A percentile compares a stretch with the other conserved stretches of the same genome.
Evolutionary conservation across 352 stramenopile species (phyloP).

Genomic region (Phytophthora melonis): DNA sequence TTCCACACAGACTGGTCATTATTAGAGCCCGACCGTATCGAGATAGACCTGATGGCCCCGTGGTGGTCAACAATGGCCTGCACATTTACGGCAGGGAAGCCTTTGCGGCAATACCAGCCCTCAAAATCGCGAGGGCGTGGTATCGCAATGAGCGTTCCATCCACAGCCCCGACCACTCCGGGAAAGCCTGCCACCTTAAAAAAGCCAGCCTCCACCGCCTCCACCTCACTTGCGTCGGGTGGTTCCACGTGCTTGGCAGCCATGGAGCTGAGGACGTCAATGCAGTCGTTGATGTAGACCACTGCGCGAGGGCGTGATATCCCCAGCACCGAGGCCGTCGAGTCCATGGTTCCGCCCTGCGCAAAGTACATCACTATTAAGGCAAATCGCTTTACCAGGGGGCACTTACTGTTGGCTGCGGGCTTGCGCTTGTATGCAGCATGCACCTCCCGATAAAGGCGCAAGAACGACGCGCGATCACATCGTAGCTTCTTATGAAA

Average conservation of each 20-base stretch:
- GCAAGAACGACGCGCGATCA: slow-evolving; percentile 9
- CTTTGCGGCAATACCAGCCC: slow-evolving; percentile 15
- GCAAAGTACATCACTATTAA: background rate
- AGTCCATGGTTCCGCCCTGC: rapidly evolving
- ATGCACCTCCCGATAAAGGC: background rate
- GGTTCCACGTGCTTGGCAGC: background rate
- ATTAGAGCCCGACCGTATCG: slow-evolving; percentile 6
- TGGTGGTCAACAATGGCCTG: slow-evolving; percentile 8
- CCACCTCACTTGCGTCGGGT: background rate
- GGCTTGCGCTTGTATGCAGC: too few relatives aligned
- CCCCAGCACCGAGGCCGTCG: background rate
- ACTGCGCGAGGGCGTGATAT: slow-evolving; percentile 18
- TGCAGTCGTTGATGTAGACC: slow-evolving; percentile 19
- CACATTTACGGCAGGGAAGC: slow-evolving; percentile 6
- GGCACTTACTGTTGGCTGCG: slow-evolving; percentile 4
- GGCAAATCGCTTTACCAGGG: too few relatives aligned
- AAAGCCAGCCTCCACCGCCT: slow-evolving; percentile 3
- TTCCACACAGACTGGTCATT: slow-evolving; percentile 14
- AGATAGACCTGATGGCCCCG: background rate
- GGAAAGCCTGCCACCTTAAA: slow-evolving; percentile 20
- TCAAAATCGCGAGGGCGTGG: slow-evolving; percentile 4
- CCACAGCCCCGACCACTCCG: slow-evolving; percentile 12
- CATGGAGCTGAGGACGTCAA: background rate
- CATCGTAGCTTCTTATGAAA: slow-evolving; percentile 31
- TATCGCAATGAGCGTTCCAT: slow-evolving; percentile 24